phyloP scores from a whole-genome alignment of 495 filamentous ascomycete genomes.

The Podospora pseudocomata region DNA sequence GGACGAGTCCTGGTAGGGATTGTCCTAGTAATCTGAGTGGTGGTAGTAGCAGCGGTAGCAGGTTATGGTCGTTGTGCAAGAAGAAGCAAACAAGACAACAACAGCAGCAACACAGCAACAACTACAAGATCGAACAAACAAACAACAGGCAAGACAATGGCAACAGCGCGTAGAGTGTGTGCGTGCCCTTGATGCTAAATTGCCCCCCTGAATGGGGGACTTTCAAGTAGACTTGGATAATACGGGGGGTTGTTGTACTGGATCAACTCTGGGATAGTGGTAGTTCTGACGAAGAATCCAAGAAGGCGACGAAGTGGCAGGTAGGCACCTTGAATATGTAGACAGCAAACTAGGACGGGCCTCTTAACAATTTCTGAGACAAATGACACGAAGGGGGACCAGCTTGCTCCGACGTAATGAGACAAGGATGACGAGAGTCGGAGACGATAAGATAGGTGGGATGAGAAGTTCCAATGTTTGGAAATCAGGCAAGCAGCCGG shows the following conservation, averaged over 20 bases:
- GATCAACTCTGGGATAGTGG: slow-evolving; percentile 1
- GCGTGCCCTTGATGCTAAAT: slow-evolving; percentile 17
- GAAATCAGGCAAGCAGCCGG: not conserved
- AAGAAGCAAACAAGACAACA: slow-evolving; percentile 2
- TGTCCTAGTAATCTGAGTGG: not conserved
- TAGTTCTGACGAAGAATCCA: not conserved
- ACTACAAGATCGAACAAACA: not conserved
- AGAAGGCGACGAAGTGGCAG: not conserved
- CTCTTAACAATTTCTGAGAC: slow-evolving; percentile 8
- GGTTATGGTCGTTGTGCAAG: not conserved
- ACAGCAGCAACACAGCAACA: not conserved
- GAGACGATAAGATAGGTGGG: slow-evolving; percentile 5
- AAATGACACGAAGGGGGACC: not conserved
- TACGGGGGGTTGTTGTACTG: slow-evolving; percentile 13
- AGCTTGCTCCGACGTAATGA: slow-evolving; percentile 1
- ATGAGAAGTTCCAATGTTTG: not conserved
- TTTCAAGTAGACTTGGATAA: slow-evolving; percentile 15
- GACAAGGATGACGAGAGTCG: slow-evolving; percentile 1
- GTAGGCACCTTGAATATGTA: slow-evolving; percentile 3
- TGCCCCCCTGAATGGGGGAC: slow-evolving; percentile 28
- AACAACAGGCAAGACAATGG: slow-evolving; percentile 12
- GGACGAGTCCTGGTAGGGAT: not conserved
- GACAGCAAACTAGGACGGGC: not conserved
- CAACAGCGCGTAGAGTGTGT: not conserved
- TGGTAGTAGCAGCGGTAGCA: not conserved